Conservation (phyloP, 768 basidiomycete species). For the Tricholoma saponaceum region DNA sequence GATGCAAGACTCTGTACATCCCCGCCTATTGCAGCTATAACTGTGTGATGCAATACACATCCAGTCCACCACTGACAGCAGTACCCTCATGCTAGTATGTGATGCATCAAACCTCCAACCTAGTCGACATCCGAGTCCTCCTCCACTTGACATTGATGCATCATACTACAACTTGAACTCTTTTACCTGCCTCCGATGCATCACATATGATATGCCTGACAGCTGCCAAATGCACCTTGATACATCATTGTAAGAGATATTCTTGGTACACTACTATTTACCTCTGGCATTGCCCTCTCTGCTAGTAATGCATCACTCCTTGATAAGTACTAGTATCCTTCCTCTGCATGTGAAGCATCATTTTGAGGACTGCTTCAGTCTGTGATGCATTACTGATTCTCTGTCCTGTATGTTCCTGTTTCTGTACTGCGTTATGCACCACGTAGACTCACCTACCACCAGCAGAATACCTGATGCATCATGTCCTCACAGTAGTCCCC, state of each 20-base stretch:
- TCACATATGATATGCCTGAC: not conserved
- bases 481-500: not conserved
- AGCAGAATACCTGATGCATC: not conserved
- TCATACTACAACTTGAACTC: not conserved
- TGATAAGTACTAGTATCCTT: not conserved
- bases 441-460: not conserved
- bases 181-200: not conserved
- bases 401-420: not conserved
- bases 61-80: not conserved
- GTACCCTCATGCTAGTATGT: not conserved
- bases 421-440: not conserved
- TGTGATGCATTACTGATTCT: not conserved
- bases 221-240: not conserved
- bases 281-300: not conserved
- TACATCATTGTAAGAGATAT: not conserved
- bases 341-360: not conserved
- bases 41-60: not conserved
- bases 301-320: not conserved
- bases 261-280: not conserved
- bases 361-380: not conserved
- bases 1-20: not conserved
- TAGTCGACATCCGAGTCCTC: not conserved
- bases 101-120: not conserved
- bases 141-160: not conserved
- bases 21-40: not conserved